Evolutionary conservation across 2,329 filamentous ascomycete species (phyloP), one percentile per base, ranked within the genome.

Genomic region (Alternaria sp.): DNA sequence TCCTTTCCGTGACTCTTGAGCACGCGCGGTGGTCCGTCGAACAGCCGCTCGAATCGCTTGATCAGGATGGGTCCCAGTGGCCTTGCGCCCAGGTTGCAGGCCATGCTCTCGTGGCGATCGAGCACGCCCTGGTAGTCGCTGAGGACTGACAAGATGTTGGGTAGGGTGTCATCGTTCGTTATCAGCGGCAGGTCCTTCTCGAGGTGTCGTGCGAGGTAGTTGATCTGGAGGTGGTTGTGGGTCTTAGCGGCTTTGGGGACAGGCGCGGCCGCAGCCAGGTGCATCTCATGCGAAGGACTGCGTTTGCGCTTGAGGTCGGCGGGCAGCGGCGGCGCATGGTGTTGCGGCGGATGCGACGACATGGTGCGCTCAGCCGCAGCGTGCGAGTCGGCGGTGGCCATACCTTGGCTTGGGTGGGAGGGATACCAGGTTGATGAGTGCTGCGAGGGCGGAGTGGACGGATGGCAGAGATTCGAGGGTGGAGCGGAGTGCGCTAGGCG

Each of bases 111-210:
- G 78, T 95, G 92, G 59, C 92, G 89, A 73, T 92, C 91, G 56
- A 97, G 84, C 15, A 96, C 92, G 67, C 90, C 93, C 86, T 94
- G 92, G 80, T 97, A 97, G 71, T 93, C 90, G 74, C 87, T 86
- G 62, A 97, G 87, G 65, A 94, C 85, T 44, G 87, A 84, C 50
- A 96, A 81, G 58, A 96, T 88, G 69, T 91, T 90, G 12, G 88
- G 86, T 73, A 97, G 91, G 11, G 88, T 90, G 73, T 94, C 92
- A 59, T 89, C 86, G 67, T 85, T 84, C 61, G 84, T 87, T 66
- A 90, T 85, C 19, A 90, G 83, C 32, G 88, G 88, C 25, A 90
- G 82, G 72, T 89, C 88, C 43, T 88, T 85, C 36, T 85, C 82
- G 70, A 87, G 86, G 65, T 89, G 88, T 45, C 88, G 84, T 54